phyloP scores from a whole-genome alignment of 371 early-diverging fungal species.

The Mortierella polycephala region DNA sequence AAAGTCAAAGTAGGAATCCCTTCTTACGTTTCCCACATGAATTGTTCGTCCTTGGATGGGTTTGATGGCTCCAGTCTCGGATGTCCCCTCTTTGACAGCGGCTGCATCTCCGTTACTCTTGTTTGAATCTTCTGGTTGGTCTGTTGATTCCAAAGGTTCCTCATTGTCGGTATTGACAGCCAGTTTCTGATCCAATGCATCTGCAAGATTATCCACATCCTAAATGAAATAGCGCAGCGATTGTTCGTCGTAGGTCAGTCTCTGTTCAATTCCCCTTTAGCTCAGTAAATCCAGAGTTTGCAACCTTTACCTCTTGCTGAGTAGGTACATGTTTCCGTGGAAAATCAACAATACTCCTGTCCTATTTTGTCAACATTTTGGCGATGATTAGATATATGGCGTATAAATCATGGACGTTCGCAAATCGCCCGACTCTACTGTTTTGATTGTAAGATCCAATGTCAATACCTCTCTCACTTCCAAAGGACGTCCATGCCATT shows the following conservation, averaged over 20 bases:
- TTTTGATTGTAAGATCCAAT: no score
- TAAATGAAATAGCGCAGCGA: neutral
- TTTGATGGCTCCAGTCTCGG: neutral
- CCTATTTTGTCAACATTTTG: conserved; percentile 9
- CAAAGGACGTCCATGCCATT: conserved; percentile 64
- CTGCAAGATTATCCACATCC: conserved; percentile 27
- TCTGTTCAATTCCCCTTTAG: neutral
- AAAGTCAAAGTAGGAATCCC: neutral
- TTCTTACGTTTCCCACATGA: conserved; percentile 65
- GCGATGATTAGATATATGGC: no score
- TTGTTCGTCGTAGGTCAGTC: neutral
- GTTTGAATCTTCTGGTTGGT: neutral
- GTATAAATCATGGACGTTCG: no score
- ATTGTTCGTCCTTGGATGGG: conserved; percentile 33
- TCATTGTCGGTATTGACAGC: conserved; percentile 11
- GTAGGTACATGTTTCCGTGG: conserved; percentile 7
- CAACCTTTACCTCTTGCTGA: conserved; percentile 13
- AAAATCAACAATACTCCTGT: conserved; percentile 38
- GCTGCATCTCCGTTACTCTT: neutral
- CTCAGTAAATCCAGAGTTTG: neutral
- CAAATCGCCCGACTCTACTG: no score
- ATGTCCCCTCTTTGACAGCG: neutral
- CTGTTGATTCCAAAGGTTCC: neutral
- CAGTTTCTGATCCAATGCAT: conserved; percentile 24
- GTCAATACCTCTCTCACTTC: conserved; percentile 66